Evolutionary conservation across 345 rosid genomes (phyloP).

Genomic region (Heritiera littoralis): DNA sequence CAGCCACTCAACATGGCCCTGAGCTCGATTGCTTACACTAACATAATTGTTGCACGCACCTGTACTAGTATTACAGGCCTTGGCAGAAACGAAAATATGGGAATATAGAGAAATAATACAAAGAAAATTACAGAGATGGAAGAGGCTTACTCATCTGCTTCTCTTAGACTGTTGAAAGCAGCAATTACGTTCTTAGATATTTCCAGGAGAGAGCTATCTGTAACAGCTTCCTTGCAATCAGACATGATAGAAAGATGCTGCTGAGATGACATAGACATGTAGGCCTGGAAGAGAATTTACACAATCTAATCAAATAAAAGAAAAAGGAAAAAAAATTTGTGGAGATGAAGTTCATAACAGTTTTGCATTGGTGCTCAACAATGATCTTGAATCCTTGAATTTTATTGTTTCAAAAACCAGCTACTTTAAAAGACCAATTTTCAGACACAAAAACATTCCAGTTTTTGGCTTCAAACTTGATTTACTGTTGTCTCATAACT

Average conservation of each 20-base stretch:
- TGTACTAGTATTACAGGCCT: background rate
- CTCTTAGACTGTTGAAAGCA: conserved; percentile 54
- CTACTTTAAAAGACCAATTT: background rate
- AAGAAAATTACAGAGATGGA: background rate
- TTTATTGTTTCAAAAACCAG: background rate
- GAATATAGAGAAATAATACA: background rate
- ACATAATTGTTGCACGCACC: background rate
- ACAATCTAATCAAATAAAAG: conserved; percentile 12
- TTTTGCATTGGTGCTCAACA: background rate
- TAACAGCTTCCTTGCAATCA: conserved; percentile 27
- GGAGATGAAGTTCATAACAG: background rate
- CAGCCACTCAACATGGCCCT: background rate
- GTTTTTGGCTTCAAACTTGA: background rate
- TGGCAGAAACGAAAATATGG: background rate
- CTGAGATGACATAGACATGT: conserved; percentile 38
- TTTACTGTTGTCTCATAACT: background rate
- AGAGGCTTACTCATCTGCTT: conserved; percentile 51
- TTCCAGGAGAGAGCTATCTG: conserved; percentile 45
- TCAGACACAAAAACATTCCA: background rate
- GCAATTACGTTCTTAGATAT: conserved; percentile 58
- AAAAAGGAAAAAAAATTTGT: background rate
- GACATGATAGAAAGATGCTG: conserved; percentile 16
- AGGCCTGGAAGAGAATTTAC: conserved; percentile 53
- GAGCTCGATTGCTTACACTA: background rate
- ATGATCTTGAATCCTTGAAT: background rate